Conservation (phyloP, 2,329 filamentous ascomycete genomes). For the Beauveria bassiana region DNA sequence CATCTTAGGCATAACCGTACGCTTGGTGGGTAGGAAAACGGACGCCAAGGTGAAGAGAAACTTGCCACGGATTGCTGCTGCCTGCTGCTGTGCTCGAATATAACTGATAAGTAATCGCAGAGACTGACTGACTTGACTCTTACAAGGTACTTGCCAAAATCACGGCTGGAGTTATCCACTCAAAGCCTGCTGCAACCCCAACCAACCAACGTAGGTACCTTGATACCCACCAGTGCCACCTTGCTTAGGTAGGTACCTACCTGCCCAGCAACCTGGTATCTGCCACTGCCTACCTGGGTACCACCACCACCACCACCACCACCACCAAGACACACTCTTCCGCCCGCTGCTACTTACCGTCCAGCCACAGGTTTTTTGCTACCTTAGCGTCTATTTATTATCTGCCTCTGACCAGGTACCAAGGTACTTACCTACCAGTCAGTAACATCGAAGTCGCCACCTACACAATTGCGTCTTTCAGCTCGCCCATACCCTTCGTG, state of each 20-base stretch:
- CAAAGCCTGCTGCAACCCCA: background rate
- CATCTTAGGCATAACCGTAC: too few species aligned
- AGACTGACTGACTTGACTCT: background rate
- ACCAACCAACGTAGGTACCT: too few species aligned
- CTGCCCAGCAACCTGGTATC: too few species aligned
- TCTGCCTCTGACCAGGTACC: background rate
- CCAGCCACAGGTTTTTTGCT: background rate
- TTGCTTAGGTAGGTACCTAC: too few species aligned
- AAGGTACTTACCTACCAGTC: too few species aligned
- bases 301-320: background rate
- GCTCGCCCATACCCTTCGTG: background rate
- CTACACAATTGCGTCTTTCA: constrained; percentile 6
- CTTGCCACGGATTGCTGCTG: background rate
- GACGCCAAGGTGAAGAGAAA: background rate
- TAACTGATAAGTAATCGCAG: background rate
- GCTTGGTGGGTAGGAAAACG: too few species aligned
- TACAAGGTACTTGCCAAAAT: background rate
- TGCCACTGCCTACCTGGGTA: too few species aligned
- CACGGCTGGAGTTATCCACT: background rate
- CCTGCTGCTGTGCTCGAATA: background rate
- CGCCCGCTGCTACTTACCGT: background rate
- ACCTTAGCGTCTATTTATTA: background rate
- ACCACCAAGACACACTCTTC: background rate
- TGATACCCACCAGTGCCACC: too few species aligned
- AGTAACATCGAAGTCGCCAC: background rate